Conservation (phyloP, 2,329 filamentous ascomycete genomes). For the Rachicladosporium sp. region DNA sequence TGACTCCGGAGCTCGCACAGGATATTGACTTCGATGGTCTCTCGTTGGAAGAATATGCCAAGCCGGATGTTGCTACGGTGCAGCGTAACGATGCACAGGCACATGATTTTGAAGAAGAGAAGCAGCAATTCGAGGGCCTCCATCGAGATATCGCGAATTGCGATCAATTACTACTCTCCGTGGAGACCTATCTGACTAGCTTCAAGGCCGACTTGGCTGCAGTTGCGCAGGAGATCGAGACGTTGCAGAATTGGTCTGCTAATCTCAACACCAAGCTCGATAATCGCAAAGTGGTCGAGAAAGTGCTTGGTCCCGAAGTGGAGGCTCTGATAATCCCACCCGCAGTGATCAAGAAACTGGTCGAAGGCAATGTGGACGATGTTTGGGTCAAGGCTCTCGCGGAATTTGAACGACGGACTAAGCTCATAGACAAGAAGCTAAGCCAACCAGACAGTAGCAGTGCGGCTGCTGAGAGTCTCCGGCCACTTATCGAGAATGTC, state of each 20-base stretch:
- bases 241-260: conserved; percentile 72
- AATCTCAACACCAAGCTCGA: conserved; percentile 74
- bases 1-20: conserved; percentile 36
- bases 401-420: conserved; percentile 70
- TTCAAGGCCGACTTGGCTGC: conserved; percentile 87
- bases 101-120: conserved; percentile 59
- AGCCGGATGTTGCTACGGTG: conserved; percentile 7
- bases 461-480: conserved; percentile 72
- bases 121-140: conserved; percentile 75
- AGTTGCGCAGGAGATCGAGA: conserved; percentile 92
- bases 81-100: conserved; percentile 10
- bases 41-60: conserved; percentile 60
- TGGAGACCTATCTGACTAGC: conserved; percentile 81
- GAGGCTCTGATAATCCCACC: conserved; percentile 88
- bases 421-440: conserved; percentile 55
- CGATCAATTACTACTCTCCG: conserved; percentile 84
- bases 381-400: conserved; percentile 71
- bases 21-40: conserved; percentile 69
- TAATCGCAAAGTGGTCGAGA: conserved; percentile 82
- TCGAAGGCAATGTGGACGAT: conserved; percentile 81
- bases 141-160: conserved; percentile 81
- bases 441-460: conserved; percentile 46
- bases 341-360: conserved; percentile 68
- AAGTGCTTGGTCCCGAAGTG: conserved; percentile 72
- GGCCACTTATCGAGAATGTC: conserved; percentile 72